phyloP scores from a whole-genome alignment of 768 basidiomycete species.

The Termitomyces sp. region DNA sequence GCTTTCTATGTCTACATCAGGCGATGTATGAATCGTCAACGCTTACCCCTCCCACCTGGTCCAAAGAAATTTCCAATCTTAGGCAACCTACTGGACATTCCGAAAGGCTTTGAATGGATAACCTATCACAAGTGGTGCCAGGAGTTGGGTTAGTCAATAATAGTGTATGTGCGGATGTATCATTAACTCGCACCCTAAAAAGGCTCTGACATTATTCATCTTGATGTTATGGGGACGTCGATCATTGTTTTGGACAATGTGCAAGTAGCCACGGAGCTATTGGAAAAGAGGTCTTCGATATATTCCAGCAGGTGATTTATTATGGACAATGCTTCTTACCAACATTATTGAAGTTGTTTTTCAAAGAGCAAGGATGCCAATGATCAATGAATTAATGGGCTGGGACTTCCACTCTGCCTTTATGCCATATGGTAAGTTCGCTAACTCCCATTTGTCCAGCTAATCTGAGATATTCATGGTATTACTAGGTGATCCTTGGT shows the following conservation, averaged over 20 bases:
- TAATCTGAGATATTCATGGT: not conserved
- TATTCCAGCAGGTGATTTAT: conserved; percentile 12
- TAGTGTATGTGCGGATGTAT: not conserved
- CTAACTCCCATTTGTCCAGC: not conserved
- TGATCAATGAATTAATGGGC: conserved; percentile 22
- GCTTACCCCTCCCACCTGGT: not conserved
- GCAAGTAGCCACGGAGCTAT: conserved; percentile 19
- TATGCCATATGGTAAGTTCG: conserved; percentile 13
- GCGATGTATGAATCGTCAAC: not conserved
- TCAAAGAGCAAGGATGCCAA: conserved; percentile 10
- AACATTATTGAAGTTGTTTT: not conserved
- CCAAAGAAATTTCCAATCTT: not conserved
- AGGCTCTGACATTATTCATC: conserved; percentile 23
- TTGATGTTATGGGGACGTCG: conserved; percentile 17
- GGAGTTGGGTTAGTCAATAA: not conserved
- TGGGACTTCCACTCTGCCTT: conserved; percentile 15
- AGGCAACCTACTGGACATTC: not conserved
- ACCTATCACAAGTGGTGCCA: not conserved
- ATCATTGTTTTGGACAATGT: conserved; percentile 21
- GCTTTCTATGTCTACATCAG: not conserved
- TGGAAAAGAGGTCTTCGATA: conserved; percentile 21
- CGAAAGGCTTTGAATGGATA: not conserved
- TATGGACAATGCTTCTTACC: not conserved
- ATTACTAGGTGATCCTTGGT: conserved; percentile 13
- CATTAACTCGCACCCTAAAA: not conserved